Evolutionary conservation across 352 stramenopile genomes (phyloP).

Genomic region (Pythium utonaiense): DNA sequence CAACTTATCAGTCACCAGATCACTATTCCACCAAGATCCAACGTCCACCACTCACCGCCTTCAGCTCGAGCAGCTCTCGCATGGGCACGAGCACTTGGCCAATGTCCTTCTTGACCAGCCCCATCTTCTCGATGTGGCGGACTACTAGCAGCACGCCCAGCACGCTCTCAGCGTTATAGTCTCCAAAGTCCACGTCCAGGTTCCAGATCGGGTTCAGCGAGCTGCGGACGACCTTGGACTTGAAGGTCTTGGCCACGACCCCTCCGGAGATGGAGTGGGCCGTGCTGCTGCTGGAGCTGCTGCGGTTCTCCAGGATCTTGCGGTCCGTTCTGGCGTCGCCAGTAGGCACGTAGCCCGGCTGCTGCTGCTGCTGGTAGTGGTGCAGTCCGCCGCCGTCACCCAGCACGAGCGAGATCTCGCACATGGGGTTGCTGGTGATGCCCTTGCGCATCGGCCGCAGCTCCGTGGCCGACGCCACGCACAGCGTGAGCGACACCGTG

Average conservation of each 20-base stretch:
- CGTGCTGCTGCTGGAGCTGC: slow-evolving; percentile 3
- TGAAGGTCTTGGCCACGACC: slow-evolving; percentile 43
- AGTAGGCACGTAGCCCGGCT: neutral
- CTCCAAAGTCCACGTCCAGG: slow-evolving; percentile 77
- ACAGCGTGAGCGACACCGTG: slow-evolving; percentile 53
- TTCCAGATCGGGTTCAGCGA: slow-evolving; percentile 82
- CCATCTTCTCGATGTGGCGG: slow-evolving; percentile 67
- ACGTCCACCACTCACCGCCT: slow-evolving; percentile 36
- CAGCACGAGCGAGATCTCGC: slow-evolving; percentile 67
- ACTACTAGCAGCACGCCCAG: slow-evolving; percentile 68
- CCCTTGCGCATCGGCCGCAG: slow-evolving; percentile 67
- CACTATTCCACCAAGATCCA: neutral
- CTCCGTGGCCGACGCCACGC: slow-evolving; percentile 49
- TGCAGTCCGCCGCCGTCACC: slow-evolving; percentile 38
- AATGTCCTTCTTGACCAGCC: slow-evolving; percentile 71
- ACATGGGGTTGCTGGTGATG: slow-evolving; percentile 66
- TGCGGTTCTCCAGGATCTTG: slow-evolving; percentile 14
- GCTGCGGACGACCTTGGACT: slow-evolving; percentile 58
- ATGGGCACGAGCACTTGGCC: slow-evolving; percentile 61
- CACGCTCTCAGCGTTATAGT: slow-evolving; percentile 63
- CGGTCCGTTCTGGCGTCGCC: slow-evolving; percentile 15
- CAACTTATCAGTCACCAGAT: neutral
- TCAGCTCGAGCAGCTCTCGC: slow-evolving; percentile 68
- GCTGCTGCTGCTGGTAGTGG: slow-evolving; percentile 16
- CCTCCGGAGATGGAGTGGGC: slow-evolving; percentile 12